phyloP scores from a whole-genome alignment of 106 monocot species.

The Iris macrosiphon region DNA sequence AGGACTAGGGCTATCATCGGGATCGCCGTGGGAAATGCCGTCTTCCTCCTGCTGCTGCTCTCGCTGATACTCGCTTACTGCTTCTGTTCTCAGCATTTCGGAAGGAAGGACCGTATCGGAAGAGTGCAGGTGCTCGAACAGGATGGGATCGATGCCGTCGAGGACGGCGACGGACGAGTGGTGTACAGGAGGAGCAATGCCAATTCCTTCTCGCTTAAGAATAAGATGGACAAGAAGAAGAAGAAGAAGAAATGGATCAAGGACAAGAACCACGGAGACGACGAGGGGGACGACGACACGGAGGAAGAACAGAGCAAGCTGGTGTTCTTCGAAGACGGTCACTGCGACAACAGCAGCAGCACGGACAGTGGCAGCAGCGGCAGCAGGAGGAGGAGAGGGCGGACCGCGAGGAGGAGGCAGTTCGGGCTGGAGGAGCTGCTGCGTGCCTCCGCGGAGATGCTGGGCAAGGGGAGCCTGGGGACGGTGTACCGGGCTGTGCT shows the following conservation, averaged over 20 bases:
- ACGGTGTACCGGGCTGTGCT: conserved; percentile 62
- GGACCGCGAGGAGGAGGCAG: conserved; percentile 1
- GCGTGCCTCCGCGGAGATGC: conserved; percentile 64
- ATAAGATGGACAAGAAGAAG: conserved; percentile 9
- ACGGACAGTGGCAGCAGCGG: neutral
- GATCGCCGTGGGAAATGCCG: conserved; percentile 17
- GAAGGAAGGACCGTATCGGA: neutral
- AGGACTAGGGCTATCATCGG: conserved; percentile 25
- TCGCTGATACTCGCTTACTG: conserved; percentile 18
- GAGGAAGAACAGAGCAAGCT: conserved; percentile 17
- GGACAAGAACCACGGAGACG: conserved; percentile 1
- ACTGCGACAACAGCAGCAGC: neutral
- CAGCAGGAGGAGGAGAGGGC: neutral
- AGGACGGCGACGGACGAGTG: neutral
- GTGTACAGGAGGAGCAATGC: neutral
- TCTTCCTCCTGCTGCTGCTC: conserved; percentile 18
- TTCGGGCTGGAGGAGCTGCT: conserved; percentile 62
- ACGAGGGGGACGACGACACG: conserved; percentile 18
- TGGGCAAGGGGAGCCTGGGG: conserved; percentile 58
- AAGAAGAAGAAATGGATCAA: neutral
- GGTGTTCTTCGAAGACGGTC: conserved; percentile 41
- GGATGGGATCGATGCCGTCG: conserved; percentile 3
- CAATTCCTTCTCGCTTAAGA: neutral
- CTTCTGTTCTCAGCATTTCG: conserved; percentile 3
- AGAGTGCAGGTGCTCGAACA: neutral